A percentile compares a stretch with the other conserved stretches of the same genome.
Evolutionary conservation across 176 grass and related monocot genomes (phyloP).

Genomic region (Guadua angustifolia): DNA sequence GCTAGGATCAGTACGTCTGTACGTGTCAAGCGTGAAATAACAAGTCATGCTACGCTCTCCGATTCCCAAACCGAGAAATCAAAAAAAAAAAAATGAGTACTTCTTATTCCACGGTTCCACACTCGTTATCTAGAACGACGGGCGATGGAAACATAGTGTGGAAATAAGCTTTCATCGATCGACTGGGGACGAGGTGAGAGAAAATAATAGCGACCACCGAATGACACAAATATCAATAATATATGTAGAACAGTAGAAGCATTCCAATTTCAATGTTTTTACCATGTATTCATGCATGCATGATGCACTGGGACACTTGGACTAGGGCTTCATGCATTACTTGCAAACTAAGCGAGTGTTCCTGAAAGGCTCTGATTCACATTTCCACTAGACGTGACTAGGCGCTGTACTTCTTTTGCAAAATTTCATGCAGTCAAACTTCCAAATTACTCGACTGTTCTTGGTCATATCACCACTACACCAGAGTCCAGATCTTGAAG

Average conservation of each 20-base stretch:
- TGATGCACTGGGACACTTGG: conserved; percentile 16
- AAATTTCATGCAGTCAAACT: conserved; percentile 58
- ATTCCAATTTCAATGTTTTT: not conserved
- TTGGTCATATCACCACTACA: conserved; percentile 36
- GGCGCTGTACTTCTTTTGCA: conserved; percentile 46
- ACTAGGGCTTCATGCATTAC: conserved; percentile 29
- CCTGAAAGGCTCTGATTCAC: conserved; percentile 41
- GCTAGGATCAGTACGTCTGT: conserved; percentile 25
- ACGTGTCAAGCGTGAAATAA: conserved; percentile 6
- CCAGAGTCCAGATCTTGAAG: conserved; percentile 28
- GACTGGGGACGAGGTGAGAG: conserved; percentile 41
- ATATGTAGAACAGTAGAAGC: not conserved
- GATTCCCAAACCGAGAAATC: conserved; percentile 42
- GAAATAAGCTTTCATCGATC: conserved; percentile 39
- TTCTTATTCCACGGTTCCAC: conserved; percentile 52
- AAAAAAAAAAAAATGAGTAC: conserved; percentile 39
- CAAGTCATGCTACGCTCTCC: conserved; percentile 32
- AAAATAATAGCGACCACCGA: conserved; percentile 27
- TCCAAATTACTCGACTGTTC: conserved; percentile 36
- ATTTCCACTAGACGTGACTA: conserved; percentile 21
- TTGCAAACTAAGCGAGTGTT: conserved; percentile 50
- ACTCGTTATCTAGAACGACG: conserved; percentile 48
- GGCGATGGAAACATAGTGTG: not conserved
- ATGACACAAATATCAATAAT: conserved; percentile 33
- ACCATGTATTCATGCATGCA: not conserved